Evolutionary conservation across 2,329 filamentous ascomycete species (phyloP).

Genomic region (Cercospora berteroae): DNA sequence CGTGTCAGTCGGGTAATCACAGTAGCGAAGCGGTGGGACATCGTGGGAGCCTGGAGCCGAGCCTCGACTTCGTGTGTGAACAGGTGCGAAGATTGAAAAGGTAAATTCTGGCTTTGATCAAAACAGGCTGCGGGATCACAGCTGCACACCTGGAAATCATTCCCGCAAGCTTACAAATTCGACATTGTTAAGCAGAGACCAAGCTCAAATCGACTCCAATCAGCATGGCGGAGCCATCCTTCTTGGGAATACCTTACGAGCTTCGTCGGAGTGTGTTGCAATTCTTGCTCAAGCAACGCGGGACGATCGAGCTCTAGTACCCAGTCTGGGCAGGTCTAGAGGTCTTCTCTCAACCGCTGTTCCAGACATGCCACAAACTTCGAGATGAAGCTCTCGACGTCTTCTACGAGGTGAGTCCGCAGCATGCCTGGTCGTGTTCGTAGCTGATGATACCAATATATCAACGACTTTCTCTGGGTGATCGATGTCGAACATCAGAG

Average conservation of each 20-base stretch:
- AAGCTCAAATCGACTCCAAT: not conserved
- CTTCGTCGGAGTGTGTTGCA: slow-evolving; percentile 24
- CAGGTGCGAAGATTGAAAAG: too few relatives aligned
- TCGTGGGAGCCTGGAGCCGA: too few relatives aligned
- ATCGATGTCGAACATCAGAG: slow-evolving; percentile 21
- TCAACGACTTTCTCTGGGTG: slow-evolving; percentile 28
- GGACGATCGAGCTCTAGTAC: slow-evolving; percentile 26
- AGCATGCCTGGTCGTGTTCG: not conserved
- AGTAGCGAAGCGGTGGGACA: too few relatives aligned
- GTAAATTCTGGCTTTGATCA: too few relatives aligned
- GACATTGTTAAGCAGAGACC: not conserved
- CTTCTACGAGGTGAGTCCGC: slow-evolving; percentile 22
- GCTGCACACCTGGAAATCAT: too few relatives aligned
- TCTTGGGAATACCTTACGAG: slow-evolving; percentile 23
- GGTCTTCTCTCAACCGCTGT: slow-evolving; percentile 23
- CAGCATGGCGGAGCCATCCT: slow-evolving; percentile 20
- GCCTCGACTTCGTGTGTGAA: too few relatives aligned
- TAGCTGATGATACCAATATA: not conserved
- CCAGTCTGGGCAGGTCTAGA: slow-evolving; percentile 26
- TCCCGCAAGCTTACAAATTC: not conserved
- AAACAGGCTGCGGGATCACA: too few relatives aligned
- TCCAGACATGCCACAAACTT: slow-evolving; percentile 21
- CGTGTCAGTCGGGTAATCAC: too few relatives aligned
- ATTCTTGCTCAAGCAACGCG: slow-evolving; percentile 17
- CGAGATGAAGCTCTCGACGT: slow-evolving; percentile 24